These are phyloP conservation scores for Trebouxia sp. DNA, from an alignment of 139 green algal species.

Conservation along the genomic window DNA sequence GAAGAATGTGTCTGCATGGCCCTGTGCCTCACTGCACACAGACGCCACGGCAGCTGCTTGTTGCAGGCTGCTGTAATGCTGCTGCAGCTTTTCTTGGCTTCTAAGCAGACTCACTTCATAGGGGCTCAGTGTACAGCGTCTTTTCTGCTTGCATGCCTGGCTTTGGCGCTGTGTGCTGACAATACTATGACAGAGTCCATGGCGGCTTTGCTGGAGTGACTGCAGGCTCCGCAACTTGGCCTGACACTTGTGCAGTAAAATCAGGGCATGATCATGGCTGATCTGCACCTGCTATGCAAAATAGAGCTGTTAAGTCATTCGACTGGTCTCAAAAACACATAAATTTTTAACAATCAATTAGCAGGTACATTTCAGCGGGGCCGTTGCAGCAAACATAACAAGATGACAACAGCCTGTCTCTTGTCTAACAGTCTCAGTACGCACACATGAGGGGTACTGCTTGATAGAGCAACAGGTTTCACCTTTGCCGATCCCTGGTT, in stretches of 20 bases:
- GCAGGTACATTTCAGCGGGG: background rate
- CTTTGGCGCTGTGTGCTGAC: background rate
- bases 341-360: background rate
- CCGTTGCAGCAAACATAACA: too few relatives aligned
- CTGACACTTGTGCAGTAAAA: background rate
- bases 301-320: background rate
- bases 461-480: too few relatives aligned
- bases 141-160: background rate
- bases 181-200: background rate
- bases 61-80: background rate
- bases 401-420: too few relatives aligned
- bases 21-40: background rate
- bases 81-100: background rate
- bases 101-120: slow-evolving; percentile 1
- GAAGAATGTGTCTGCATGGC: background rate
- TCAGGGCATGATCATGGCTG: background rate
- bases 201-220: slow-evolving; percentile 8
- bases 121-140: background rate
- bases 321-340: background rate
- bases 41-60: background rate
- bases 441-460: too few relatives aligned
- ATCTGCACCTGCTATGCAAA: background rate
- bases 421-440: too few relatives aligned
- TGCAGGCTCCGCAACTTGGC: slow-evolving; percentile 3
- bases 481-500: too few relatives aligned